Percentiles rank a stretch among this genome's conserved stretches.
Evolutionary conservation across 2,329 filamentous ascomycete genomes (phyloP).

Genomic region (Aspergillus felis): DNA sequence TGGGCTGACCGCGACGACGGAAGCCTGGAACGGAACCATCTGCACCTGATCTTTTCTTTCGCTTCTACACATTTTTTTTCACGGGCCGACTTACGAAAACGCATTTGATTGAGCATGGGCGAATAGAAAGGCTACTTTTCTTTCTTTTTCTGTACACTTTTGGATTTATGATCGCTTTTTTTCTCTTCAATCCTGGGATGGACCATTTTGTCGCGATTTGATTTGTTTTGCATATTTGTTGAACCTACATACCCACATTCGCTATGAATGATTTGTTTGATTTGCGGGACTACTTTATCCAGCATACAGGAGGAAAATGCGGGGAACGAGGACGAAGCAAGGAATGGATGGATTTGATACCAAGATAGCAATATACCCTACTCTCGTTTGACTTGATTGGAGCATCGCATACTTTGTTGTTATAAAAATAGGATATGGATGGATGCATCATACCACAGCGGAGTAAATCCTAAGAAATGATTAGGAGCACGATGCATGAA

Average conservation of each 20-base stretch:
- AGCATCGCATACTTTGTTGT: not conserved
- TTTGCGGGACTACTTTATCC: not conserved
- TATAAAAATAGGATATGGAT: not conserved
- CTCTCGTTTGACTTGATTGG: not conserved
- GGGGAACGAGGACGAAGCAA: not conserved
- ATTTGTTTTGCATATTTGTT: not conserved
- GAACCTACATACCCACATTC: not conserved
- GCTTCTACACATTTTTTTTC: constrained; percentile 1
- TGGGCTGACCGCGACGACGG: constrained; percentile 32
- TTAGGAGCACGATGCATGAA: too few relatives aligned
- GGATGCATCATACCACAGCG: not conserved
- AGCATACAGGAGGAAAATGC: not conserved
- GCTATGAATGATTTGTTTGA: not conserved
- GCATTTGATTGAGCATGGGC: constrained; percentile 6
- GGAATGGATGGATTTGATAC: not conserved
- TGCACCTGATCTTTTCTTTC: constrained; percentile 8
- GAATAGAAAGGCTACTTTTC: not conserved
- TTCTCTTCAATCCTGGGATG: not conserved
- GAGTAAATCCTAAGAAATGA: not conserved
- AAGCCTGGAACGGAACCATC: constrained; percentile 34
- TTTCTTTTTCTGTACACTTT: not conserved
- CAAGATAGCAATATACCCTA: not conserved
- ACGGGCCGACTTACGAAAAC: constrained; percentile 5
- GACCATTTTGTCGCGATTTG: not conserved
- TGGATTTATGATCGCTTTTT: not conserved